Evolutionary conservation across 106 monocot genomes (phyloP).

Genomic region (Apostasia shenzhenica): DNA sequence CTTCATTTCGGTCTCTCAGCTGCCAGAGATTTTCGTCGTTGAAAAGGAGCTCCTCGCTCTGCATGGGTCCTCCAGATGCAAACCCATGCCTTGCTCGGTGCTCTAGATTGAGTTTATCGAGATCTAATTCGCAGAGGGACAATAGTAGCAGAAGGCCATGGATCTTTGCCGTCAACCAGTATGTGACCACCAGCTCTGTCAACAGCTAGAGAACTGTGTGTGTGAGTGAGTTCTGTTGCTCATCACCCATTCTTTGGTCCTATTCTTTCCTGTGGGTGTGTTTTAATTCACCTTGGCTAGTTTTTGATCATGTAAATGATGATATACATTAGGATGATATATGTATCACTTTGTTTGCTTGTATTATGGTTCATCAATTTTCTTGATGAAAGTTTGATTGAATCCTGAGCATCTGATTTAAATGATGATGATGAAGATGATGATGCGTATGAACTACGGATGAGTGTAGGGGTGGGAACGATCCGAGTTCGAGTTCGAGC

Average conservation of each 20-base stretch:
- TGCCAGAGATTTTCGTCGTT: conserved; percentile 42
- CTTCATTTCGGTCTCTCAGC: conserved; percentile 50
- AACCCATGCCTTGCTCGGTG: conserved; percentile 44
- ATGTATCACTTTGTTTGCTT: too few relatives aligned
- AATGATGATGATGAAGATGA: too few relatives aligned
- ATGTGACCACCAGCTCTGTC: conserved; percentile 6
- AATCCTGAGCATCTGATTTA: too few relatives aligned
- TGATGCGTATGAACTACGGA: too few relatives aligned
- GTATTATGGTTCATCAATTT: too few relatives aligned
- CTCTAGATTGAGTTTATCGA: conserved; percentile 18
- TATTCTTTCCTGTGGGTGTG: neutral
- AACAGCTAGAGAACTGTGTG: conserved; percentile 8
- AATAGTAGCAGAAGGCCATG: conserved; percentile 30
- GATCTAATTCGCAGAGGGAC: conserved; percentile 44
- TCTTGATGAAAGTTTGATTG: too few relatives aligned
- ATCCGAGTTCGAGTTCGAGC: too few relatives aligned
- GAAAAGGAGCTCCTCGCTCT: conserved; percentile 35
- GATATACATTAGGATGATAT: too few relatives aligned
- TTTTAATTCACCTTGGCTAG: too few relatives aligned
- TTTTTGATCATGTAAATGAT: too few relatives aligned
- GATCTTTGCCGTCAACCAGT: conserved; percentile 23
- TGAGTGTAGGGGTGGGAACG: too few relatives aligned
- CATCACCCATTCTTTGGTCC: neutral
- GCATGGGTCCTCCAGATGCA: conserved; percentile 40
- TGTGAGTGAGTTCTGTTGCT: neutral